These are phyloP conservation scores for Stephania cephalantha DNA, from an alignment of 164 flowering plant genomes.

Conservation along the genomic window DNA sequence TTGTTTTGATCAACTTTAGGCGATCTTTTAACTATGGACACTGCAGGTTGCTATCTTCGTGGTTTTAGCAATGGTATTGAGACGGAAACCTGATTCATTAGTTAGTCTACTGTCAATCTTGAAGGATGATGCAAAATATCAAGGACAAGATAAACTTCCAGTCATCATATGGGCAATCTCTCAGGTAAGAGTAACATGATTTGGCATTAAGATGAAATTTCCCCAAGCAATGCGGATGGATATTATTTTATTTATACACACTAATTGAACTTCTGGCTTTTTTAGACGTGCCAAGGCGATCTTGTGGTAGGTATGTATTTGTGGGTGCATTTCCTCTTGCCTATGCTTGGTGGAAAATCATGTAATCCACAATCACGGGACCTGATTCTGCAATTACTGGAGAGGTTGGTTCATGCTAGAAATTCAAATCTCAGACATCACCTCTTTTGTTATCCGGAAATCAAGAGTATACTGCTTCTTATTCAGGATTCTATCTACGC, in stretches of 20 bases:
- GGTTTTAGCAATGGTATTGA: slow-evolving; percentile 64
- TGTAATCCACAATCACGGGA: slow-evolving; percentile 85
- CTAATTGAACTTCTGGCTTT: slow-evolving; percentile 2
- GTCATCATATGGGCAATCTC: slow-evolving; percentile 61
- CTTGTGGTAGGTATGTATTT: slow-evolving; percentile 62
- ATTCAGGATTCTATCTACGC: slow-evolving; percentile 61
- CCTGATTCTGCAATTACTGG: slow-evolving; percentile 74
- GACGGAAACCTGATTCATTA: slow-evolving; percentile 77
- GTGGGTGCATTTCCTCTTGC: slow-evolving; percentile 71
- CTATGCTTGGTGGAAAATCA: slow-evolving; percentile 54
- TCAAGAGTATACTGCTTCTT: slow-evolving; percentile 4
- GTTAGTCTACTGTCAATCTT: slow-evolving; percentile 40
- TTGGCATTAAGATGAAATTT: not conserved
- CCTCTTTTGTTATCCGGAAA: slow-evolving; percentile 1
- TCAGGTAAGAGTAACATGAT: slow-evolving; percentile 46
- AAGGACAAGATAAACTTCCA: slow-evolving; percentile 90
- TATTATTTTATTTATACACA: not conserved
- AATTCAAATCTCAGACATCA: not conserved
- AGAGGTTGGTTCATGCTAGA: slow-evolving; percentile 44
- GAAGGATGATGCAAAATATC: slow-evolving; percentile 59
- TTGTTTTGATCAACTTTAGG: not conserved
- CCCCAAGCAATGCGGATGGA: not conserved
- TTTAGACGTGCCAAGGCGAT: slow-evolving; percentile 75
- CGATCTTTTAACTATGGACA: not conserved
- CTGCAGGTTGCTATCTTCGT: slow-evolving; percentile 85